Percentiles rank a stretch among this genome's conserved stretches.
Conservation (phyloP, 1,139 yeast genomes). For the Kodamaea alishanica region DNA sequence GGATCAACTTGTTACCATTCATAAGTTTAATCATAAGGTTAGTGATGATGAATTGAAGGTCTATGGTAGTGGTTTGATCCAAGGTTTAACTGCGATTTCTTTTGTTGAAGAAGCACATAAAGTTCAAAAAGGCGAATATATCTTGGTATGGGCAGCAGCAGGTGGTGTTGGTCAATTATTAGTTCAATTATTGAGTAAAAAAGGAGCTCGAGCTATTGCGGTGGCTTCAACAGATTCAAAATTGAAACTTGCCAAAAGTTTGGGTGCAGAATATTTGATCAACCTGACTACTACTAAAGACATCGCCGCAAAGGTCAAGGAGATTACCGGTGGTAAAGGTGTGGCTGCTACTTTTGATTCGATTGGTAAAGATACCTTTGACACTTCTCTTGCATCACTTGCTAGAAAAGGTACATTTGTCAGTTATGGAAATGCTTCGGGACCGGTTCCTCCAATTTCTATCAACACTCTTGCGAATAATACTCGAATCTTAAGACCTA, state of each 20-base stretch:
- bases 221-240: slow-evolving; percentile 74
- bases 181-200: slow-evolving; percentile 54
- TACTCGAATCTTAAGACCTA: slow-evolving; percentile 62
- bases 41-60: slow-evolving; percentile 46
- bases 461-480: slow-evolving; percentile 57
- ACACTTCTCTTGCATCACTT: slow-evolving; percentile 56
- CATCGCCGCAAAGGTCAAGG: slow-evolving; percentile 54
- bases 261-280: slow-evolving; percentile 75
- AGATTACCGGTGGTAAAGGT: slow-evolving; percentile 69
- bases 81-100: slow-evolving; percentile 77
- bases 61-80: slow-evolving; percentile 61
- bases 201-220: slow-evolving; percentile 81
- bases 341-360: slow-evolving; percentile 75
- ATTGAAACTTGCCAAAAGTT: slow-evolving; percentile 51
- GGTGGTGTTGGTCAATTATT: slow-evolving; percentile 84
- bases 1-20: slow-evolving; percentile 26
- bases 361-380: slow-evolving; percentile 76
- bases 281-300: slow-evolving; percentile 53
- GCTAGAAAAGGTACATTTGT: slow-evolving; percentile 73
- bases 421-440: slow-evolving; percentile 82
- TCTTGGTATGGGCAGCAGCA: slow-evolving; percentile 87
- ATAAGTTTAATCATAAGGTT: slow-evolving; percentile 48
- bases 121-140: slow-evolving; percentile 64
- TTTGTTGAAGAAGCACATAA: slow-evolving; percentile 62
- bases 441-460: slow-evolving; percentile 68